These are phyloP conservation scores for Cupressus sempervirens DNA, from an alignment of 75 land plant species.

Conservation along the genomic window DNA sequence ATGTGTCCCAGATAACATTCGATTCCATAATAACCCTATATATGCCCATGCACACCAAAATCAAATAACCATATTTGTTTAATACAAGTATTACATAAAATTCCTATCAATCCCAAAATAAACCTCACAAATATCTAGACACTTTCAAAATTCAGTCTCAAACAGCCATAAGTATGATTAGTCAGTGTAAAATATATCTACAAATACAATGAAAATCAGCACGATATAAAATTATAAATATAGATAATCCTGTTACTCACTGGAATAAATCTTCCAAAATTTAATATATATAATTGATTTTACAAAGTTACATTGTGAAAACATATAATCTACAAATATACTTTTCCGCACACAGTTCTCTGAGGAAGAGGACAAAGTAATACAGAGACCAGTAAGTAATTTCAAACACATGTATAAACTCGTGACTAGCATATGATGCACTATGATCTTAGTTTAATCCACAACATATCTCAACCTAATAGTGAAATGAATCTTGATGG, in stretches of 20 bases:
- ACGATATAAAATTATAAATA: neutral
- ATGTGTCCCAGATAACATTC: too few species aligned
- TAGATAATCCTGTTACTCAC: neutral
- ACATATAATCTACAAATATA: slow-evolving; percentile 4
- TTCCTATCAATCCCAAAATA: neutral
- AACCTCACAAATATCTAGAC: neutral
- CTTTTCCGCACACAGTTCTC: neutral
- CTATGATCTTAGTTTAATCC: neutral
- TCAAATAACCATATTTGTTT: neutral
- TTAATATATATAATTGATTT: neutral
- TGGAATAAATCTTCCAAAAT: neutral
- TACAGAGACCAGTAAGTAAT: neutral
- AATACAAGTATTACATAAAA: neutral
- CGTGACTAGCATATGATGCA: neutral
- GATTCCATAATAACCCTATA: neutral
- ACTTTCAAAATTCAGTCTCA: neutral
- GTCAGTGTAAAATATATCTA: neutral
- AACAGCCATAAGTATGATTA: neutral
- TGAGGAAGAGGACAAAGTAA: neutral
- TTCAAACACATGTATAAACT: neutral
- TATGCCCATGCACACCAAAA: neutral
- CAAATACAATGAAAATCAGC: neutral
- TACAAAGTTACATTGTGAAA: neutral
- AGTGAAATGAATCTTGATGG: neutral
- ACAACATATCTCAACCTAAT: neutral